Conservation (phyloP, 352 stramenopile species). For the Phytophthora macrochlamydospora region DNA sequence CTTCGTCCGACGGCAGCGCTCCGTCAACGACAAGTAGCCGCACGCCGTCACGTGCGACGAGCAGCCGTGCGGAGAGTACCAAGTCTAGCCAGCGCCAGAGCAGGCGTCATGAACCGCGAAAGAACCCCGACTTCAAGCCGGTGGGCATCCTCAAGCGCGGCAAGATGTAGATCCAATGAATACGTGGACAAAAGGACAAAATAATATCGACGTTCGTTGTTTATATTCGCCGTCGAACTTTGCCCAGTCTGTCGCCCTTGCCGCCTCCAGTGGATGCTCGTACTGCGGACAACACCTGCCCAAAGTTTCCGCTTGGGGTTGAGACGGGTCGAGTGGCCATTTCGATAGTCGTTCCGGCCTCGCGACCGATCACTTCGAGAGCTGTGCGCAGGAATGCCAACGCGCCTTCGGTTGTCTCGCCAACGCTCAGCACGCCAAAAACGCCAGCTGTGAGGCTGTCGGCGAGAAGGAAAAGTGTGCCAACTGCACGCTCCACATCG, state of each 20-base stretch:
- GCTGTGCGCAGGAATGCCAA: conserved; percentile 67
- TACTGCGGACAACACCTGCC: conserved; percentile 54
- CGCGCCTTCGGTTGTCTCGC: conserved; percentile 52
- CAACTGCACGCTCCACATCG: conserved; percentile 71
- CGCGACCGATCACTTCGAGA: conserved; percentile 74
- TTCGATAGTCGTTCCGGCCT: conserved; percentile 53
- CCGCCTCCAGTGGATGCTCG: conserved; percentile 47
- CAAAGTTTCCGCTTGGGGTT: conserved; percentile 57
- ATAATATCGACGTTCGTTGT: conserved; percentile 36
- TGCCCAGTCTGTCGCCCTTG: conserved; percentile 50
- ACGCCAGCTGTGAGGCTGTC: conserved; percentile 85
- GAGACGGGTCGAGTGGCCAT: conserved; percentile 21
- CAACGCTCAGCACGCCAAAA: conserved; percentile 71
- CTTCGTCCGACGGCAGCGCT: conserved; percentile 26
- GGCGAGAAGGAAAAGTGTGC: conserved; percentile 70
- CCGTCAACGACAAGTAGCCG: conserved; percentile 8
- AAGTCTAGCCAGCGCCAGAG: conserved; percentile 26
- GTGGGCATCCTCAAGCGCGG: conserved; percentile 65
- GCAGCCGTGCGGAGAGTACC: conserved; percentile 14
- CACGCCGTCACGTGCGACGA: conserved; percentile 15
- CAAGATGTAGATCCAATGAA: conserved; percentile 29
- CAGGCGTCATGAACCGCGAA: conserved; percentile 30
- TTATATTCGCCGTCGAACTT: conserved; percentile 21
- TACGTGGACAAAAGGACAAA: conserved; percentile 13
- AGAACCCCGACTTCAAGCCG: conserved; percentile 43